Evolutionary conservation across 352 stramenopile genomes (phyloP), one percentile per base, ranked within the genome.

Genomic region (Phytophthora cactorum): DNA sequence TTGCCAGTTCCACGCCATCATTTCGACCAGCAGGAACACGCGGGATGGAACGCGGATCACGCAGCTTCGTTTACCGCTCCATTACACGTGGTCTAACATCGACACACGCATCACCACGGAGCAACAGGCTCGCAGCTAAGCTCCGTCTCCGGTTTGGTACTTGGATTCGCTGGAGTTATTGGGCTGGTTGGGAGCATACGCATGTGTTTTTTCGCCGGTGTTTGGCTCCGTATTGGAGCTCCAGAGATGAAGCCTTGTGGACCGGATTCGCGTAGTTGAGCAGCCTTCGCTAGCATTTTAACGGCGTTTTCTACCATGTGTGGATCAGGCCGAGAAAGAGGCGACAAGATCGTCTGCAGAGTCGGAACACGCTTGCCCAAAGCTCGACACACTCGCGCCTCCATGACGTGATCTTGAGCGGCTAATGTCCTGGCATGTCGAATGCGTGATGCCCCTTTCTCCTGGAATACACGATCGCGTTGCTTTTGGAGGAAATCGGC

Each of bases 11-110:
- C 86, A 94, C 49, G 70, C 66, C 7, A 62, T 94, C 4, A 71
- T 80, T 14, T 92, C 86, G 2, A 84, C 77, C 14, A 94, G 86
- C 56, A 87, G 82, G 49, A 90, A 74, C 34, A 87, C 74, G 52
- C 77, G 75, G 3, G 81, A 92, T 41, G 86, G 86, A n/a, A 89
- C 80, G 22, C 77, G 86, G 2, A 67, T 92, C 54, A 93, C 86
- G 12, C 82, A 92, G 58, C 61, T 93, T 44, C 80, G 85, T 1
- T 41, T 91, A 43, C 83, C 85, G 7, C 44, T 91, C 4, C 81
- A 91, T 65, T 91, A 89, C 60, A 77, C 85, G 46, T 92, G 72
- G 72, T 29, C 49, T 8, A 74, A 68, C 31, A 78, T 73, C 14
- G 27, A 62, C 7, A 57, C 50, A 15, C 71, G 67, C 6, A 66